Conservation (phyloP, 176 grass and related monocot genomes). For the Canna indica region DNA sequence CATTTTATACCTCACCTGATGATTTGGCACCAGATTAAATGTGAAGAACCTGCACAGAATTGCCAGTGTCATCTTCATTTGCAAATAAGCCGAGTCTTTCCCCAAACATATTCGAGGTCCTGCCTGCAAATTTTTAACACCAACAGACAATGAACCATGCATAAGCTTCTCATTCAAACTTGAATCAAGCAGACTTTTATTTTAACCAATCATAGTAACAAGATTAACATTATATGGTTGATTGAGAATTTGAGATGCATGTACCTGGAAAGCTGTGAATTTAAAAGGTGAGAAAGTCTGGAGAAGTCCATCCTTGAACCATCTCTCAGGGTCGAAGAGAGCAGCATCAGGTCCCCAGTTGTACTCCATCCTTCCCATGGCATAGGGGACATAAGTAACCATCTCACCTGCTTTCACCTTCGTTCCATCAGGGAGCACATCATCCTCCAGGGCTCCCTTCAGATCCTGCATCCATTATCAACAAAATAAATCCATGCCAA, state of each 20-base stretch:
- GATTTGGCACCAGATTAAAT: constrained; percentile 53
- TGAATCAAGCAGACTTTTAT: no score
- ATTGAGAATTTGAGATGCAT: no score
- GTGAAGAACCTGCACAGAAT: constrained; percentile 76
- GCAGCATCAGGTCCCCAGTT: constrained; percentile 84
- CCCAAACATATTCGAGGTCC: constrained; percentile 88
- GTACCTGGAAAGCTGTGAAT: constrained; percentile 97
- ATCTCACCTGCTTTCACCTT: constrained; percentile 74
- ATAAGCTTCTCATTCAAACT: background rate
- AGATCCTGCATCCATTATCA: constrained; percentile 43
- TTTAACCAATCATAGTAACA: no score
- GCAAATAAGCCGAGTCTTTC: constrained; percentile 88
- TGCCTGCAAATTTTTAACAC: constrained; percentile 27
- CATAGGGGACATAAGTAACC: constrained; percentile 91
- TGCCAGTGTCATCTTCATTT: constrained; percentile 93
- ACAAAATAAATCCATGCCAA: background rate
- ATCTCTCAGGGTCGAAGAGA: constrained; percentile 62
- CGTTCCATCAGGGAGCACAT: constrained; percentile 86
- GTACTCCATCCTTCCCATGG: constrained; percentile 94
- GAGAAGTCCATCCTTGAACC: constrained; percentile 64
- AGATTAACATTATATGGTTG: no score
- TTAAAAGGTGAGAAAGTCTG: constrained; percentile 82
- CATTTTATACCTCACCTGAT: constrained; percentile 79
- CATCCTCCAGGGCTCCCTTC: constrained; percentile 77
- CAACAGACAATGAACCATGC: background rate